Evolutionary conservation across 768 basidiomycete genomes (phyloP).

Genomic region (Udeniomyces megalosporus): DNA sequence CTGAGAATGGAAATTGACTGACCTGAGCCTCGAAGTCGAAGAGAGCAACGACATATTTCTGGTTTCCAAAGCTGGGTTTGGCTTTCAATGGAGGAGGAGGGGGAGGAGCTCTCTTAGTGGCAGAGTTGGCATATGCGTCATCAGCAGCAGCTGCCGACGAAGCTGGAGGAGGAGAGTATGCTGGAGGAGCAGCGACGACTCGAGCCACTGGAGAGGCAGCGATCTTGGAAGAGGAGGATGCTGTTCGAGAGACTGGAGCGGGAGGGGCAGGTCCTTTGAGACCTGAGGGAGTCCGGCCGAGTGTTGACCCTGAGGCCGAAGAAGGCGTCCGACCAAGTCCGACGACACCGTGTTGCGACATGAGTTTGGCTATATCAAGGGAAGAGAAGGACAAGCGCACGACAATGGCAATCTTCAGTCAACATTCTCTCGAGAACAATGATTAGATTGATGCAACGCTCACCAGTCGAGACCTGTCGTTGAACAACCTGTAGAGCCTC

Average conservation of each 20-base stretch:
- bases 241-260: neutral
- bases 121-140: conserved; percentile 30
- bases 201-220: neutral
- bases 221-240: conserved; percentile 10
- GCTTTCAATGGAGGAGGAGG: conserved; percentile 85
- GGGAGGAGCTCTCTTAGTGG: conserved; percentile 61
- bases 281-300: conserved; percentile 19
- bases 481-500: conserved; percentile 70
- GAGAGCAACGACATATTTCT: conserved; percentile 72
- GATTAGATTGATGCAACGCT: conserved; percentile 29
- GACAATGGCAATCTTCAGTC: too few species aligned
- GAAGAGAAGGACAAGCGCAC: conserved; percentile 20
- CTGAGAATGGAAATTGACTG: neutral
- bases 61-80: conserved; percentile 50
- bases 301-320: conserved; percentile 25
- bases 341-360: conserved; percentile 24
- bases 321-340: conserved; percentile 36
- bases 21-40: conserved; percentile 91
- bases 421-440: too few species aligned
- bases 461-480: conserved; percentile 69
- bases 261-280: conserved; percentile 2
- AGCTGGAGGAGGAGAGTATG: conserved; percentile 37
- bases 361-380: conserved; percentile 23
- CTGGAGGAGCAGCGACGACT: conserved; percentile 36
- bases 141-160: conserved; percentile 22